Base-by-base conservation (phyloP, 106 monocot species). In the Triglochin maritima region DNA sequence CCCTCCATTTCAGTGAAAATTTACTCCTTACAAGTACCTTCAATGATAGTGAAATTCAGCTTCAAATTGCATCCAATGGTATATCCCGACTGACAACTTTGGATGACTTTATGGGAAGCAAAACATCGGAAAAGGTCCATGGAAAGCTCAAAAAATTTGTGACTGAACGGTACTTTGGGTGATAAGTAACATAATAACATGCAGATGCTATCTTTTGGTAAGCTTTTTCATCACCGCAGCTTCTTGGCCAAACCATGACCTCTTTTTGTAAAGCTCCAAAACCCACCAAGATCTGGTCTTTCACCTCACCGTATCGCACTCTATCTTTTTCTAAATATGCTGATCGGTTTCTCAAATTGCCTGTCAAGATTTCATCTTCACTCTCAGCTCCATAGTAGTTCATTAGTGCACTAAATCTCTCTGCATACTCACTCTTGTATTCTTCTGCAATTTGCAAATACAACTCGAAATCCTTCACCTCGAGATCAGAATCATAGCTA, bases 331-430 rank as follows among this genome's bases (percentile, higher is more conserved):
- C 54, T 60, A 90, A 57, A 76, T 86, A 87, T 41, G 64, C 13
- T 43, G 70, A 68, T 14, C 67, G 60, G 63, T 72, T 89, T 46
- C 82, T 61, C 55, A 92, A 54, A 63, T 89, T 76, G 2, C 92
- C 92, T 12, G 98, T 92, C 67, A 99, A 64, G 63, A 89, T 89
- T 79, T 99, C 92, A 64, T 86, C 88, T 64, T 99, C 98, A 49
- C 71, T 55, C 67, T 68, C 13, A 12, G 86, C 80, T 0, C 80
- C 84, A 42, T 82, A 99, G 69, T 92, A 92, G 53, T 74, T 84
- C 88, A 92, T 98, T 60, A 98, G 50, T 7, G 63, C 69, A 57
- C 82, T 78, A 68, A 98, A 65, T 60, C 74, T 84, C 52, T 86
- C 92, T 16, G 81, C 72, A 57, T 98, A 98, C 66, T 62, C 78